These are phyloP conservation scores for Talaromyces ruber DNA, from an alignment of 495 filamentous ascomycete genomes.

Conservation along the genomic window DNA sequence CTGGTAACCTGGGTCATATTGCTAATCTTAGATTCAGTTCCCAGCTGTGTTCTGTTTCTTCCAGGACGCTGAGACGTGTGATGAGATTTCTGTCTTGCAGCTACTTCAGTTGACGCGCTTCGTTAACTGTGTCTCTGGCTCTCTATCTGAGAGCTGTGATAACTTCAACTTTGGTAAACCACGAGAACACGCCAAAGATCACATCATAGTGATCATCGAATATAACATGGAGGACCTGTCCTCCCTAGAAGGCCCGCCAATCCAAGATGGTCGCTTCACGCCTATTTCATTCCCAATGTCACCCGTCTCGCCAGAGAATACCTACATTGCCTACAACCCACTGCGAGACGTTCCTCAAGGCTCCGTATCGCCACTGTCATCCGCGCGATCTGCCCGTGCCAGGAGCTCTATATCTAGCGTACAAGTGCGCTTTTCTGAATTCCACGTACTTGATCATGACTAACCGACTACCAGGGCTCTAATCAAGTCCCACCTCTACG, in stretches of 20 bases:
- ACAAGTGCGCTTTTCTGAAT: background rate
- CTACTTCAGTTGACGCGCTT: background rate
- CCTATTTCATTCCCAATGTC: background rate
- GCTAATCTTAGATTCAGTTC: background rate
- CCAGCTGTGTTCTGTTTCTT: background rate
- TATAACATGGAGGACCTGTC: slow-evolving; percentile 17
- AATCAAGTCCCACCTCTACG: background rate
- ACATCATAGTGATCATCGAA: background rate
- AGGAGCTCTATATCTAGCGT: background rate
- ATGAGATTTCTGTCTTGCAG: background rate
- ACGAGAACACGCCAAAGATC: no score
- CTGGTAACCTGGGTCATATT: no score
- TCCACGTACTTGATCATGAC: background rate
- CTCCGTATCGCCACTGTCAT: background rate
- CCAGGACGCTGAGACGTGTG: background rate
- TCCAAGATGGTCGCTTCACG: slow-evolving; percentile 13
- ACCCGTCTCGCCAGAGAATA: slow-evolving; percentile 1
- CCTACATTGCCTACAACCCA: background rate
- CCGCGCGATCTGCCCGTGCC: background rate
- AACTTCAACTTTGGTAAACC: no score
- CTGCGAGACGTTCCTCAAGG: background rate
- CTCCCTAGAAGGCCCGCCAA: slow-evolving; percentile 28
- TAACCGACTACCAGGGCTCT: background rate
- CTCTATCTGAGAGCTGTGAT: no score
- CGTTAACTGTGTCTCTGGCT: no score